Evolutionary conservation across 2,329 filamentous ascomycete species (phyloP).

Genomic region (Penicillium sp.): DNA sequence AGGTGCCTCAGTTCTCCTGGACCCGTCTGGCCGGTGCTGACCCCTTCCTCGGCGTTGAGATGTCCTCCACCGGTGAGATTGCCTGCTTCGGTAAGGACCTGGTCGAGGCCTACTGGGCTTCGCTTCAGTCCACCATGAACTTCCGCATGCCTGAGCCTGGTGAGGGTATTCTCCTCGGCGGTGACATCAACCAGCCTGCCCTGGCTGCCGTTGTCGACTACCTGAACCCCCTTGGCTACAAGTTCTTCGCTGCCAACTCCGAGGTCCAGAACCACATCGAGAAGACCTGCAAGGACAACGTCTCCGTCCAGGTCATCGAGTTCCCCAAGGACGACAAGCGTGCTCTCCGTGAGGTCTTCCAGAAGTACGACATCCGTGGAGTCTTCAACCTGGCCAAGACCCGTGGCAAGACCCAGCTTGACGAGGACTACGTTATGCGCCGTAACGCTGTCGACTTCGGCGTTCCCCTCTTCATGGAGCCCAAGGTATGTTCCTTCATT

Average conservation of each 20-base stretch:
- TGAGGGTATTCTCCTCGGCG: slow-evolving; percentile 91
- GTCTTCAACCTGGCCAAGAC: slow-evolving; percentile 90
- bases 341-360: slow-evolving; percentile 86
- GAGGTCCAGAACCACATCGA: slow-evolving; percentile 82
- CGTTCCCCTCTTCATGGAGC: slow-evolving; percentile 96
- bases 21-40: slow-evolving; percentile 95
- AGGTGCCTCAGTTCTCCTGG: slow-evolving; percentile 99
- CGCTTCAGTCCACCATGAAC: slow-evolving; percentile 96
- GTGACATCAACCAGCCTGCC: slow-evolving; percentile 66
- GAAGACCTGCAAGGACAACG: slow-evolving; percentile 59
- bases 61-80: slow-evolving; percentile 96
- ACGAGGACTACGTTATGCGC: slow-evolving; percentile 98
- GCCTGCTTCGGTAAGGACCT: slow-evolving; percentile 97
- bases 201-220: slow-evolving; percentile 80
- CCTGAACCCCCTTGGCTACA: slow-evolving; percentile 84
- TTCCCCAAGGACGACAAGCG: slow-evolving; percentile 97
- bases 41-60: slow-evolving; percentile 96
- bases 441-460: slow-evolving; percentile 98
- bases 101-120: slow-evolving; percentile 95
- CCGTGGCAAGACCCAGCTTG: slow-evolving; percentile 75
- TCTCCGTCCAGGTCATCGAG: slow-evolving; percentile 82
- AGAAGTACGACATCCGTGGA: slow-evolving; percentile 93
- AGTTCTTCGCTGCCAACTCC: slow-evolving; percentile 79
- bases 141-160: slow-evolving; percentile 94
- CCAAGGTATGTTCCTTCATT: slow-evolving; percentile 63